phyloP scores from a whole-genome alignment of 495 filamentous ascomycete genomes.

The Trichoderma gamsii region DNA sequence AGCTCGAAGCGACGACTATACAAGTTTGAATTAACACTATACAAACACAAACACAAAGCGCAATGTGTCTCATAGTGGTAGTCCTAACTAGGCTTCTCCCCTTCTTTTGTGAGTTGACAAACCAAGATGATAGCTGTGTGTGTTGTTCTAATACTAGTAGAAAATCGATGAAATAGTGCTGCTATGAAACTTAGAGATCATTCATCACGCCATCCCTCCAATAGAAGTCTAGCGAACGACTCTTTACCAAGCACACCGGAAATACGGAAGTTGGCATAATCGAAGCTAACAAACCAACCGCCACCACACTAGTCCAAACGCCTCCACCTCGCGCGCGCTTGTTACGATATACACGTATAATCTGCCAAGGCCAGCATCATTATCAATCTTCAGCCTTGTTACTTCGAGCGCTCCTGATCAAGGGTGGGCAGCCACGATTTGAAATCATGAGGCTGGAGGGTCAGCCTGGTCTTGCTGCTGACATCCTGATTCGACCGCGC shows the following conservation, averaged over 20 bases:
- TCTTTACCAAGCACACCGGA: neutral
- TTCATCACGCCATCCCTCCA: neutral
- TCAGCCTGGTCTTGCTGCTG: neutral
- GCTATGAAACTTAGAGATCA: neutral
- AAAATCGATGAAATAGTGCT: too few species aligned
- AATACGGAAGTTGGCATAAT: neutral
- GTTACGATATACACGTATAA: neutral
- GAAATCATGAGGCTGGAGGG: neutral
- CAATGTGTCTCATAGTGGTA: too few species aligned
- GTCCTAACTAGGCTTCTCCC: too few species aligned
- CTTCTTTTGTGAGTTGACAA: too few species aligned
- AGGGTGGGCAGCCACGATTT: neutral
- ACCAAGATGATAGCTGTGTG: too few species aligned
- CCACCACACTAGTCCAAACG: neutral
- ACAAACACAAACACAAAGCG: too few species aligned
- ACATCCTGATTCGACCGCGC: too few species aligned
- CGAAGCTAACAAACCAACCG: neutral
- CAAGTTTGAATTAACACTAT: too few species aligned
- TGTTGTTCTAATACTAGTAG: too few species aligned
- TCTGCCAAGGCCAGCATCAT: neutral
- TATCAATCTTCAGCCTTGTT: slow-evolving; percentile 5
- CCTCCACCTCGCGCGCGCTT: neutral
- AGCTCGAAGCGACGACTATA: too few species aligned
- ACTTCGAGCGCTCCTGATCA: neutral
- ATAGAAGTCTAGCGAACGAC: neutral